Percentiles rank a stretch among this genome's conserved stretches.
Conservation (phyloP, 495 filamentous ascomycete genomes). For the Aspergillus sclerotiicarbonarius region DNA sequence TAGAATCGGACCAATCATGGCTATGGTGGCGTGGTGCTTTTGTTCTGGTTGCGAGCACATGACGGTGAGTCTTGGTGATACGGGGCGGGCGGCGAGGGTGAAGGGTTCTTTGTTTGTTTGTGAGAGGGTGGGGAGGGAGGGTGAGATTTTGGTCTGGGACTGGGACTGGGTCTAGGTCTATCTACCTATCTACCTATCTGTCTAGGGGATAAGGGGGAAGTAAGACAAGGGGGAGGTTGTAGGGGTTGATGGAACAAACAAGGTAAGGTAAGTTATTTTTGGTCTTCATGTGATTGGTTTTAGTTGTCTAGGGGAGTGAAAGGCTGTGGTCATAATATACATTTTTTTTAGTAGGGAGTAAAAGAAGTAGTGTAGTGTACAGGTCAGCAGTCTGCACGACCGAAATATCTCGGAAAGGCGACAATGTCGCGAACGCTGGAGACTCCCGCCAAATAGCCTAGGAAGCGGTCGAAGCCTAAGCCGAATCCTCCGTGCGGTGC, state of each 20-base stretch:
- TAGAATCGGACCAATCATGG: too few species aligned
- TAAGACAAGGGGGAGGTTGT: too few species aligned
- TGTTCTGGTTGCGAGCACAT: too few species aligned
- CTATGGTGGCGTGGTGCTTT: too few species aligned
- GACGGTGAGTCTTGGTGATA: too few species aligned
- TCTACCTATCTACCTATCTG: not conserved
- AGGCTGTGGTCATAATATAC: not conserved
- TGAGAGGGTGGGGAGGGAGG: too few species aligned
- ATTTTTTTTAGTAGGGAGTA: not conserved
- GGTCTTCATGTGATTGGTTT: too few species aligned
- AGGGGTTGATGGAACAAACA: too few species aligned
- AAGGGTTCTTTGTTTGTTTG: too few species aligned
- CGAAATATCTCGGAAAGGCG: conserved; percentile 85
- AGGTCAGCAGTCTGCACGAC: conserved; percentile 80
- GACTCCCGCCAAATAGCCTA: conserved; percentile 82
- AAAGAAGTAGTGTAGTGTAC: not conserved
- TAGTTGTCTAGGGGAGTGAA: too few species aligned
- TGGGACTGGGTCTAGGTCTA: not conserved
- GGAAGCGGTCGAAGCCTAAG: conserved; percentile 84
- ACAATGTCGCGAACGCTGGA: conserved; percentile 83
- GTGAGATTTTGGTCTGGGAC: not conserved
- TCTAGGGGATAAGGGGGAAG: not conserved
- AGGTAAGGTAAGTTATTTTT: too few species aligned
- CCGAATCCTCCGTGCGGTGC: conserved; percentile 97
- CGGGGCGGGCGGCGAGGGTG: too few species aligned